Conservation (phyloP, 2,329 filamentous ascomycete genomes). For the Neodidymelliopsis sp. region DNA sequence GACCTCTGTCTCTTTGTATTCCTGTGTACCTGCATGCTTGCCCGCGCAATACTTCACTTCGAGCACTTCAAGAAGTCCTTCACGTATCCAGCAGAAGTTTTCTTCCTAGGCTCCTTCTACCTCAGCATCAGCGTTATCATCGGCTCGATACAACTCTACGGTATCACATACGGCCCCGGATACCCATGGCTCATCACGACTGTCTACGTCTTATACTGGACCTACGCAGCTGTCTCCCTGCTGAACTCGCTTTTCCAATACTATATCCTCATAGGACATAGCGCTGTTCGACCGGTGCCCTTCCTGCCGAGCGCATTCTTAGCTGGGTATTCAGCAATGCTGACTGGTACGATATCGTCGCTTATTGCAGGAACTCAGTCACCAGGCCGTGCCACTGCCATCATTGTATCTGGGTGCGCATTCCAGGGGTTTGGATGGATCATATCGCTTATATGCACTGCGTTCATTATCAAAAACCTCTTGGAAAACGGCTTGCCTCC, state of each 20-base stretch:
- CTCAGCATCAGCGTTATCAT: slow-evolving; percentile 49
- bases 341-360: slow-evolving; percentile 72
- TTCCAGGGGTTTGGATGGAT: slow-evolving; percentile 74
- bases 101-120: slow-evolving; percentile 55
- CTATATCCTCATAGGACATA: slow-evolving; percentile 66
- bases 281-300: slow-evolving; percentile 63
- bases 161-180: slow-evolving; percentile 38
- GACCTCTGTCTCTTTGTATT: slow-evolving; percentile 55
- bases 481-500: slow-evolving; percentile 69
- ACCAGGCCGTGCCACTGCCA: slow-evolving; percentile 61
- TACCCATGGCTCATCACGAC: slow-evolving; percentile 47
- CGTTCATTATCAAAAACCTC: slow-evolving; percentile 70
- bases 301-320: slow-evolving; percentile 77
- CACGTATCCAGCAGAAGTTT: slow-evolving; percentile 56
- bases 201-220: slow-evolving; percentile 51
- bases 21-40: slow-evolving; percentile 32
- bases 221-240: slow-evolving; percentile 49
- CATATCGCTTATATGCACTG: slow-evolving; percentile 71
- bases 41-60: slow-evolving; percentile 52
- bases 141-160: slow-evolving; percentile 45
- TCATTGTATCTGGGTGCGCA: slow-evolving; percentile 70
- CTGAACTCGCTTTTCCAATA: slow-evolving; percentile 56
- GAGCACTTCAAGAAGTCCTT: slow-evolving; percentile 53
- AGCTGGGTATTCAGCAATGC: slow-evolving; percentile 72
- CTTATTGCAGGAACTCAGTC: slow-evolving; percentile 68